Evolutionary conservation across 2,329 filamentous ascomycete genomes (phyloP).

Genomic region (Claviceps monticola): DNA sequence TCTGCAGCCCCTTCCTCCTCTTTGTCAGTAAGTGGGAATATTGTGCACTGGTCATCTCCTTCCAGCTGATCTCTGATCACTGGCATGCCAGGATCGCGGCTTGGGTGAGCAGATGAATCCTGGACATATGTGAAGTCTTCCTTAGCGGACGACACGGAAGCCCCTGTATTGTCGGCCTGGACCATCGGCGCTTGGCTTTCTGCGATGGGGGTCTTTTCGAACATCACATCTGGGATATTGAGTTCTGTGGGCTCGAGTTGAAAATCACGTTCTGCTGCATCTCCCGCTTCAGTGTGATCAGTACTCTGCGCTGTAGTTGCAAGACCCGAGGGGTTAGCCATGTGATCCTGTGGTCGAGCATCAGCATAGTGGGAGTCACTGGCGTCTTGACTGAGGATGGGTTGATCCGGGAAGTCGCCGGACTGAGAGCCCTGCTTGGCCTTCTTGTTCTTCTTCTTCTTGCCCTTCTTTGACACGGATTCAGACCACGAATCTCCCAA

Average conservation of each 20-base stretch:
- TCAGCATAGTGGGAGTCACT: conserved; percentile 3
- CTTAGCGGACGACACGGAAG: background rate
- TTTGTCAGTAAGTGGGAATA: conserved; percentile 6
- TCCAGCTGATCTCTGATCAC: conserved; percentile 1
- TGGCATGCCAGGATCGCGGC: background rate
- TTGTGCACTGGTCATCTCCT: conserved; percentile 7
- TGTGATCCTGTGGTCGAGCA: conserved; percentile 8
- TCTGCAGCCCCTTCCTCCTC: conserved; percentile 12
- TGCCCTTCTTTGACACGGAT: conserved; percentile 14
- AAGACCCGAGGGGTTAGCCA: conserved; percentile 4
- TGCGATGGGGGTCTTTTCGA: background rate
- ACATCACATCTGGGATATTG: background rate
- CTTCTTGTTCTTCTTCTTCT: conserved; percentile 16
- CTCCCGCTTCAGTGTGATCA: conserved; percentile 2
- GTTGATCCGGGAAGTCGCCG: conserved; percentile 4
- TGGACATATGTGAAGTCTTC: background rate
- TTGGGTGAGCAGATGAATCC: background rate
- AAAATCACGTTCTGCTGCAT: conserved; percentile 5
- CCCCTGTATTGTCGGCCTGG: conserved; percentile 1
- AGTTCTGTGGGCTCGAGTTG: background rate
- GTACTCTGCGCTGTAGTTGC: conserved; percentile 6
- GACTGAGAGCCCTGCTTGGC: conserved; percentile 2
- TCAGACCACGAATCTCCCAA: conserved; percentile 3
- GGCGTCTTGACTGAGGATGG: conserved; percentile 2
- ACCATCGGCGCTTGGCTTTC: background rate